Evolutionary conservation across 768 basidiomycete species (phyloP).

Genomic region (Thelephora ganbajun): DNA sequence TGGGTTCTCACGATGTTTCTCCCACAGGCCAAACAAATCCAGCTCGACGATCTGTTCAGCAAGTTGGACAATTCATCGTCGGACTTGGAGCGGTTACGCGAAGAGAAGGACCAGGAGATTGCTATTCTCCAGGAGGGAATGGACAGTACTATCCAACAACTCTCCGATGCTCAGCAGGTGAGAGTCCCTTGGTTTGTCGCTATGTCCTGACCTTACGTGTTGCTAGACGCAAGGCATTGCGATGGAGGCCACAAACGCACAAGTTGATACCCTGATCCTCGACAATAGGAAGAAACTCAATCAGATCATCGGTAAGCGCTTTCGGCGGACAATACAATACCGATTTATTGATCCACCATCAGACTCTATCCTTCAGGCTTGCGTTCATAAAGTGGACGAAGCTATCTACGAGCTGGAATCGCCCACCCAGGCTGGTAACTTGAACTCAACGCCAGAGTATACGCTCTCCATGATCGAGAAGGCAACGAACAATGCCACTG

Average conservation of each 20-base stretch:
- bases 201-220: constrained; percentile 5
- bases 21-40: constrained; percentile 79
- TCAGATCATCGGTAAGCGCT: constrained; percentile 71
- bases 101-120: constrained; percentile 97
- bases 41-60: constrained; percentile 82
- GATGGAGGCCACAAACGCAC: constrained; percentile 88
- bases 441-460: constrained; percentile 97
- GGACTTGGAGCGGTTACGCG: constrained; percentile 71
- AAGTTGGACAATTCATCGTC: constrained; percentile 64
- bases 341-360: constrained; percentile 6
- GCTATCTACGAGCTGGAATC: constrained; percentile 97
- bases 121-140: constrained; percentile 90
- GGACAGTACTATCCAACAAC: constrained; percentile 80
- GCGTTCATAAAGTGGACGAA: constrained; percentile 94
- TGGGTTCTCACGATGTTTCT: constrained; percentile 1
- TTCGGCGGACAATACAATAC: constrained; percentile 4
- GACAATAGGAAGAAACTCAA: constrained; percentile 98
- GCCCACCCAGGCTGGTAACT: constrained; percentile 85
- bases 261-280: constrained; percentile 92
- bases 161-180: constrained; percentile 81
- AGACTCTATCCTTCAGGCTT: constrained; percentile 96
- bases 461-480: constrained; percentile 98
- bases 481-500: constrained; percentile 84
- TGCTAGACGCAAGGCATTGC: constrained; percentile 66
- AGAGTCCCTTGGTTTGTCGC: constrained; percentile 7